Evolutionary conservation across 352 stramenopile species (phyloP).

Genomic region (Thalassiosira delicatula): DNA sequence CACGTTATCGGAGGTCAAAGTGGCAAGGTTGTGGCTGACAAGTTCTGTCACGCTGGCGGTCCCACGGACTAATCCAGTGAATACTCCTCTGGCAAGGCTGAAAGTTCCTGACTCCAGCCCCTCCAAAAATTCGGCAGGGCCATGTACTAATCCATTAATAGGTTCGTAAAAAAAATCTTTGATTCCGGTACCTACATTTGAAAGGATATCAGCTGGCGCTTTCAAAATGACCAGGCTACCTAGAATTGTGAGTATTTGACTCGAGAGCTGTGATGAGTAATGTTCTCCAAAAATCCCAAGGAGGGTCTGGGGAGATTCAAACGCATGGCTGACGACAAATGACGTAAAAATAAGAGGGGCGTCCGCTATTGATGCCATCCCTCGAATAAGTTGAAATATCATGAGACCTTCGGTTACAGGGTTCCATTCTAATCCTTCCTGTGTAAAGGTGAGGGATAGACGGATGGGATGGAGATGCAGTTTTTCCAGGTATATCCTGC

Average conservation of each 20-base stretch:
- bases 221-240: conserved; percentile 80
- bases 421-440: conserved; percentile 76
- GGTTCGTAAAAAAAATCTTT: conserved; percentile 96
- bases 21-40: conserved; percentile 78
- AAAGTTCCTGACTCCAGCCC: conserved; percentile 77
- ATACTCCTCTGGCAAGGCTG: conserved; percentile 77
- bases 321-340: conserved; percentile 82
- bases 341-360: conserved; percentile 83
- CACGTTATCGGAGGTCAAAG: conserved; percentile 73
- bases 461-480: conserved; percentile 78
- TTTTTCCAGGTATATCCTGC: conserved; percentile 77
- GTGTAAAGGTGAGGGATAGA: conserved; percentile 79
- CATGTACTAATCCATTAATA: conserved; percentile 75
- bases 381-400: conserved; percentile 81
- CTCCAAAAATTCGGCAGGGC: conserved; percentile 77
- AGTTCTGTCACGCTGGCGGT: conserved; percentile 80
- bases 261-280: conserved; percentile 83
- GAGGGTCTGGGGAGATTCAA: conserved; percentile 81
- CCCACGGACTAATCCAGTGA: conserved; percentile 77
- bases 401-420: conserved; percentile 72
- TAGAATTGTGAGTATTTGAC: conserved; percentile 80
- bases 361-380: conserved; percentile 76
- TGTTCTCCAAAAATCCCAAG: conserved; percentile 73
- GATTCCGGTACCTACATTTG: conserved; percentile 94
- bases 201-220: conserved; percentile 84